A percentile compares a stretch with the other conserved stretches of the same genome.
phyloP scores from a whole-genome alignment of 2,329 filamentous ascomycete genomes.

The Colletotrichum orbiculare region DNA sequence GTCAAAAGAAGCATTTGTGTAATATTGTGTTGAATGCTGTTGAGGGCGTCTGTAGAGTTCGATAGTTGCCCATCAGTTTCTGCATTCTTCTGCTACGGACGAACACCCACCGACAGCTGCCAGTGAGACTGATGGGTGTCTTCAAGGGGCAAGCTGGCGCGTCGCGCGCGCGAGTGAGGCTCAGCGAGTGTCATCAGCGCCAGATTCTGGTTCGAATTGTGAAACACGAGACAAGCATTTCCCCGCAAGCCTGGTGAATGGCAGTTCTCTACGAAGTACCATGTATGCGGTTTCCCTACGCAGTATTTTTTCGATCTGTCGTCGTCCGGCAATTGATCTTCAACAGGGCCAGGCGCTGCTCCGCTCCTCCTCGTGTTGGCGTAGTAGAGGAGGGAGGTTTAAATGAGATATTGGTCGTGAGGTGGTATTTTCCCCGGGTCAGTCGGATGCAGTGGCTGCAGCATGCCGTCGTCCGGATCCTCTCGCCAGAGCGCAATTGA shows the following conservation, averaged over 20 bases:
- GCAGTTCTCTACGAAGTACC: constrained; percentile 11
- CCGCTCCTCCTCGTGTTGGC: too few species aligned
- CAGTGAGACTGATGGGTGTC: neutral
- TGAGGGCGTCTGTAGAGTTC: neutral
- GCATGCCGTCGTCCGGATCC: too few species aligned
- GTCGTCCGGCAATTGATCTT: neutral
- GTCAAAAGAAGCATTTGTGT: neutral
- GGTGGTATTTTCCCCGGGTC: too few species aligned
- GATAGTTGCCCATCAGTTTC: neutral
- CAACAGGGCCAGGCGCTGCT: too few species aligned
- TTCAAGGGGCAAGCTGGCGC: neutral
- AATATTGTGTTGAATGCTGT: neutral
- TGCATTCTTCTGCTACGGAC: neutral
- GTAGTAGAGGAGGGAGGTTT: too few species aligned
- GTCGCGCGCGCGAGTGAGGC: neutral
- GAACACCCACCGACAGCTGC: constrained; percentile 10
- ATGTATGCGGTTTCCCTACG: neutral
- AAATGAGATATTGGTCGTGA: too few species aligned
- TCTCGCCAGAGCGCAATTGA: neutral
- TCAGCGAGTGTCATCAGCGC: neutral
- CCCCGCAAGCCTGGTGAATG: constrained; percentile 27
- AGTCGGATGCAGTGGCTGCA: too few species aligned
- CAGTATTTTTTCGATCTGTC: neutral
- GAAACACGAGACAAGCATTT: constrained; percentile 36
- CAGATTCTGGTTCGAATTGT: constrained; percentile 6